Evolutionary conservation across 2,329 filamentous ascomycete species (phyloP), one percentile per base, ranked within the genome.

Genomic region (Arthrobotrys entomopaga): DNA sequence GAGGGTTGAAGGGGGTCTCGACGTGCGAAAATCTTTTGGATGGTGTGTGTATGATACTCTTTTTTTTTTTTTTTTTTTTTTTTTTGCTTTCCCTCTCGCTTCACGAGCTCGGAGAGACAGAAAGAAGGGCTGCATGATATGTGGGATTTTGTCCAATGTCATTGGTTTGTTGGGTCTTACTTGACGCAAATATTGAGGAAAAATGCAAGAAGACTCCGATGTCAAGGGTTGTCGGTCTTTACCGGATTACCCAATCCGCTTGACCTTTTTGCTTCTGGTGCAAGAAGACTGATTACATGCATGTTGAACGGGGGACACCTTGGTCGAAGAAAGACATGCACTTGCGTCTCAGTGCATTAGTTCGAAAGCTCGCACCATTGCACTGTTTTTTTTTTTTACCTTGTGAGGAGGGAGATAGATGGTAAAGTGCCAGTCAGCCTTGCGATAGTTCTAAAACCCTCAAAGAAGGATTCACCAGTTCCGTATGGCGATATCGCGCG

Each of bases 91-190:
- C 16, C 29, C n/a, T 16, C 48, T 67, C 64, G 64, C 56, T 67
- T 67, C 64, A 54, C 60, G 34, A 56, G 20, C 50, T 20, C 22
- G 48, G 48, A 38, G 19, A 34, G 40, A 60, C 8, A 42, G 38
- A 42, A 40, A 34, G 60, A 46, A 69, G 57, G 65, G 65, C 65
- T 69, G 65, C 65, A 61, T 46, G 49, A 43, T 50, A 50, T 20
- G 29, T 7, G 1, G 48, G 63, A 56, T 69, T 69, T 49, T 57
- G 65, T 69, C 53, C 48, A 56, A 20, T 10, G 16, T 22, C 50
- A 50, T 15, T 13, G 34, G 29, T 58, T 48, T 29, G 49, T 61
- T 69, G 46, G 64, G 65, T 61, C 56, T 69, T 49, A 69, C 56
- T 34, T 40, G 43, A 59, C 48, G 52, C 24, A 46, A 52, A 22